phyloP scores from a whole-genome alignment of 495 filamentous ascomycete species.

The Penicillium canescens region DNA sequence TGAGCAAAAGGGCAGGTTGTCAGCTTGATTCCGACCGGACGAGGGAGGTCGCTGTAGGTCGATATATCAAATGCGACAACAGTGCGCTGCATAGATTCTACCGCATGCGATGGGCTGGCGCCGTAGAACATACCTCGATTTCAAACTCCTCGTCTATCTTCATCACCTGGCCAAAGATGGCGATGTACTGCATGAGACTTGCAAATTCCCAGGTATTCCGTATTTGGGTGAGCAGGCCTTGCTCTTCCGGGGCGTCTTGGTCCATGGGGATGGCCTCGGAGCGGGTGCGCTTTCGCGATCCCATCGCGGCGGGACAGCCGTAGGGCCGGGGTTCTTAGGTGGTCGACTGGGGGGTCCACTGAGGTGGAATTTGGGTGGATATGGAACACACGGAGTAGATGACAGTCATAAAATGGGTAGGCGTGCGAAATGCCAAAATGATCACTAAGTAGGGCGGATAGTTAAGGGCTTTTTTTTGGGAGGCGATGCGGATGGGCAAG shows the following conservation, averaged over 20 bases:
- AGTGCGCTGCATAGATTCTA: constrained; percentile 4
- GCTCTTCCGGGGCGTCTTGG: constrained; percentile 48
- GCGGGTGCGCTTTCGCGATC: constrained; percentile 68
- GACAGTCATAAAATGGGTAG: constrained; percentile 1
- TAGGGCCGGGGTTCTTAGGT: constrained; percentile 19
- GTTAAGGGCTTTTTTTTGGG: constrained; percentile 18
- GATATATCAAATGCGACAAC: constrained; percentile 6
- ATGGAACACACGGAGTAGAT: background rate
- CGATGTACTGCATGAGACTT: constrained; percentile 89
- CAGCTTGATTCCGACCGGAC: constrained; percentile 6
- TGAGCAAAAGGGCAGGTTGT: constrained; percentile 1
- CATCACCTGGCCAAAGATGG: constrained; percentile 81
- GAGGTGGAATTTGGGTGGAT: background rate
- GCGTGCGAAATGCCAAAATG: background rate
- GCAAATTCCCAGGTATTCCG: constrained; percentile 95
- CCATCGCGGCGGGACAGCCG: constrained; percentile 45
- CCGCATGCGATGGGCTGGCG: background rate
- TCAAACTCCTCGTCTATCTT: constrained; percentile 85
- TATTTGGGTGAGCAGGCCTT: constrained; percentile 62
- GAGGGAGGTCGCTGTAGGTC: background rate
- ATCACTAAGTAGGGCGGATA: background rate
- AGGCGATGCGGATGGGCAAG: constrained; percentile 34
- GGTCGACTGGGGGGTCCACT: constrained; percentile 14
- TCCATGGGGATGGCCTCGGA: constrained; percentile 61
- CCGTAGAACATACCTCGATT: constrained; percentile 67